A percentile compares a stretch with the other conserved stretches of the same genome.
phyloP scores from a whole-genome alignment of 2,329 filamentous ascomycete genomes.

The Hymenoscyphus fraxineus region DNA sequence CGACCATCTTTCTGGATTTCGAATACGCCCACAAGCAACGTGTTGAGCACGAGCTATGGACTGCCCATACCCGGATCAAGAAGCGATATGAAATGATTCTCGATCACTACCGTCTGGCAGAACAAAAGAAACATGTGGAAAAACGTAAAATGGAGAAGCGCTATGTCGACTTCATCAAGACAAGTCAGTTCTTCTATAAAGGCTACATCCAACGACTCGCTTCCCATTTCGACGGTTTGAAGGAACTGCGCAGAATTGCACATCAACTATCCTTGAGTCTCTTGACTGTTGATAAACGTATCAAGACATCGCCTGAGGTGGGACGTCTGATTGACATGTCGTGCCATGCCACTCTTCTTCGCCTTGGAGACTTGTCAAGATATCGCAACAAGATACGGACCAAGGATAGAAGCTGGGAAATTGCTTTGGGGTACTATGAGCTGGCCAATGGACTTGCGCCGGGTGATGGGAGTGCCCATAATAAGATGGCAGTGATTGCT shows the following conservation, averaged over 20 bases:
- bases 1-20: slow-evolving; percentile 69
- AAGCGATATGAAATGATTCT: slow-evolving; percentile 70
- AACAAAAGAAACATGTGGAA: slow-evolving; percentile 49
- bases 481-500: slow-evolving; percentile 86
- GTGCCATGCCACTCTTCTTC: slow-evolving; percentile 79
- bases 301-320: slow-evolving; percentile 25
- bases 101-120: slow-evolving; percentile 47
- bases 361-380: slow-evolving; percentile 83
- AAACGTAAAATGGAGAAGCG: slow-evolving; percentile 76
- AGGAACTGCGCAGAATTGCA: slow-evolving; percentile 32
- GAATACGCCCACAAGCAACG: slow-evolving; percentile 58
- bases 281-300: slow-evolving; percentile 26
- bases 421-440: slow-evolving; percentile 78
- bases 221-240: slow-evolving; percentile 45
- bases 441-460: slow-evolving; percentile 78
- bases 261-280: slow-evolving; percentile 29
- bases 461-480: slow-evolving; percentile 75
- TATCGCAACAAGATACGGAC: slow-evolving; percentile 74
- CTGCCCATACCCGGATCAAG: slow-evolving; percentile 73
- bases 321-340: slow-evolving; percentile 58
- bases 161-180: slow-evolving; percentile 82
- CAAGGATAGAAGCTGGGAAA: slow-evolving; percentile 69
- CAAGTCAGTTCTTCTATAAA: slow-evolving; percentile 83
- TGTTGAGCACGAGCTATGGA: slow-evolving; percentile 73
- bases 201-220: slow-evolving; percentile 77